Evolutionary conservation across 768 basidiomycete genomes (phyloP).

Genomic region (Agaricus sinodeliciosus): DNA sequence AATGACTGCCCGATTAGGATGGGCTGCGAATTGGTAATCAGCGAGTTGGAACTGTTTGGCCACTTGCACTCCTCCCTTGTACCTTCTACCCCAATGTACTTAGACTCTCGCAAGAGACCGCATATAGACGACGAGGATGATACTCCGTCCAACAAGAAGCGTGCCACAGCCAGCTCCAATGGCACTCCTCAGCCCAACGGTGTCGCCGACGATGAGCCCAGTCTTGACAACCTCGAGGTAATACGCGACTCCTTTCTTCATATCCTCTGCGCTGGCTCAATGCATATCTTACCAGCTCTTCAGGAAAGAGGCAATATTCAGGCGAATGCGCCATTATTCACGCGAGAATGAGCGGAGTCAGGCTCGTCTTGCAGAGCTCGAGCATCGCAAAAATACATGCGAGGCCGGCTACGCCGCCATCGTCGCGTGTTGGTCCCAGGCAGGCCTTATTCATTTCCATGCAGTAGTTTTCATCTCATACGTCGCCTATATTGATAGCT

Average conservation of each 20-base stretch:
- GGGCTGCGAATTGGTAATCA: not conserved
- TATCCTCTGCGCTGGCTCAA: slow-evolving; percentile 9
- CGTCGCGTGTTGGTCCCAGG: slow-evolving; percentile 77
- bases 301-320: slow-evolving; percentile 80
- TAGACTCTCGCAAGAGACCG: slow-evolving; percentile 50
- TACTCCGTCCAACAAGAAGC: slow-evolving; percentile 46
- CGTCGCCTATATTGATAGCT: slow-evolving; percentile 33
- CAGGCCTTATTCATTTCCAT: slow-evolving; percentile 22
- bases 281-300: slow-evolving; percentile 46
- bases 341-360: slow-evolving; percentile 65
- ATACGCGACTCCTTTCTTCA: slow-evolving; percentile 14
- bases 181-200: slow-evolving; percentile 54
- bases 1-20: not conserved
- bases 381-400: slow-evolving; percentile 56
- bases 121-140: slow-evolving; percentile 42
- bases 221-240: slow-evolving; percentile 61
- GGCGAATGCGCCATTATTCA: slow-evolving; percentile 79
- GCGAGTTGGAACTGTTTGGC: slow-evolving; percentile 14
- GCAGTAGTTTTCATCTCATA: not conserved
- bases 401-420: slow-evolving; percentile 70
- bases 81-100: slow-evolving; percentile 14
- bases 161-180: slow-evolving; percentile 41
- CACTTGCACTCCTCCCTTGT: slow-evolving; percentile 12
- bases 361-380: slow-evolving; percentile 54
- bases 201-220: slow-evolving; percentile 36